Evolutionary conservation across 1,284 basidiomycete species (phyloP).

Genomic region (Leccinum fuscescens): DNA sequence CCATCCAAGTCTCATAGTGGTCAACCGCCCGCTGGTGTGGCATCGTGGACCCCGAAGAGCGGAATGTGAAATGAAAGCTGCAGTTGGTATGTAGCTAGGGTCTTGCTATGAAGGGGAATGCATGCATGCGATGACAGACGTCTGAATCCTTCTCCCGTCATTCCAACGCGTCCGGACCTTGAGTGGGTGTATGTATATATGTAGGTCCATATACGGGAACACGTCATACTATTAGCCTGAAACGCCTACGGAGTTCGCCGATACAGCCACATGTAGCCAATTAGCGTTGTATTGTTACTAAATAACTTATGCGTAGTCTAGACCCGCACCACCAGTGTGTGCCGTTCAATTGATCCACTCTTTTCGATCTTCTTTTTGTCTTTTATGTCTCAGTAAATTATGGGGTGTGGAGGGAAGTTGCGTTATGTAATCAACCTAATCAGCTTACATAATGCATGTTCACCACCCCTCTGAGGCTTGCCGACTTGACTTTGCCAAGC

Average conservation of each 20-base stretch:
- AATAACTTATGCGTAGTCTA: background rate
- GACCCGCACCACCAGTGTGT: background rate
- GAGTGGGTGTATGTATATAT: background rate
- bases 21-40: conserved; percentile 15
- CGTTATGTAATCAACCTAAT: conserved; percentile 6
- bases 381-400: background rate
- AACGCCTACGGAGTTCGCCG: background rate
- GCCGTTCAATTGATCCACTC: background rate
- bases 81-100: conserved; percentile 4
- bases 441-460: conserved; percentile 17
- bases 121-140: background rate
- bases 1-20: conserved; percentile 17
- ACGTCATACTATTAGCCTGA: background rate
- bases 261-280: background rate
- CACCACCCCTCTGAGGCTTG: background rate
- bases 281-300: background rate
- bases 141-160: background rate
- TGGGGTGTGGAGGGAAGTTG: background rate
- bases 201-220: background rate
- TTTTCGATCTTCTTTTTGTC: background rate
- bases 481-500: background rate
- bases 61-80: conserved; percentile 5
- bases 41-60: conserved; percentile 10
- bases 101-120: conserved; percentile 1
- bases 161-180: background rate